phyloP scores from a whole-genome alignment of 2,329 filamentous ascomycete genomes.

The Xylogone sp. region DNA sequence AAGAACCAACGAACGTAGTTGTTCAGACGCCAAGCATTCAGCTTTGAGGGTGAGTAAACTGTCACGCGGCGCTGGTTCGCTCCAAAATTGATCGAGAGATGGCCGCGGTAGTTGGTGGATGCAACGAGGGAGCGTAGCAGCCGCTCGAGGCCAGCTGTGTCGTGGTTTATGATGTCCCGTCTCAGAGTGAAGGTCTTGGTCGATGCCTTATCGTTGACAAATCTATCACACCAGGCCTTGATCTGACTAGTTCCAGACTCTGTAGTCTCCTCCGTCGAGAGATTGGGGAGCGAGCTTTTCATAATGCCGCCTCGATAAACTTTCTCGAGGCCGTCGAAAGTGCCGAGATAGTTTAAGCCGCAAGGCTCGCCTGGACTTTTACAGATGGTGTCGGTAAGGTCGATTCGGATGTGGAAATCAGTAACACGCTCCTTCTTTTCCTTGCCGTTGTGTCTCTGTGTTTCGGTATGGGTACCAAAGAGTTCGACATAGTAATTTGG shows the following conservation, averaged over 20 bases:
- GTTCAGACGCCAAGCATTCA: conserved; percentile 63
- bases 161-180: conserved; percentile 55
- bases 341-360: conserved; percentile 39
- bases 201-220: conserved; percentile 52
- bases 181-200: conserved; percentile 54
- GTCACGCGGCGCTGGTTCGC: conserved; percentile 52
- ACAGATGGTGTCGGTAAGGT: conserved; percentile 56
- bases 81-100: conserved; percentile 55
- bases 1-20: conserved; percentile 62
- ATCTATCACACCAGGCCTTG: conserved; percentile 61
- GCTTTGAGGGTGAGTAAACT: conserved; percentile 58
- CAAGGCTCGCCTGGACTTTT: conserved; percentile 33
- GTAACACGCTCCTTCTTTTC: conserved; percentile 45
- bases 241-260: conserved; percentile 18
- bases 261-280: conserved; percentile 15
- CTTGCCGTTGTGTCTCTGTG: conserved; percentile 35
- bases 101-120: conserved; percentile 64
- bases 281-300: conserved; percentile 45
- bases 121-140: conserved; percentile 55
- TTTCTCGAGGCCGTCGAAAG: conserved; percentile 55
- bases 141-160: conserved; percentile 48
- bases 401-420: conserved; percentile 58
- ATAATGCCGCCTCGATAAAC: conserved; percentile 62
- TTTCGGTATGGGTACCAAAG: conserved; percentile 28
- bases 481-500: conserved; percentile 25